These are phyloP conservation scores for Yamadazyma triangularis DNA, from an alignment of 1,139 yeast species.

Conservation along the genomic window DNA sequence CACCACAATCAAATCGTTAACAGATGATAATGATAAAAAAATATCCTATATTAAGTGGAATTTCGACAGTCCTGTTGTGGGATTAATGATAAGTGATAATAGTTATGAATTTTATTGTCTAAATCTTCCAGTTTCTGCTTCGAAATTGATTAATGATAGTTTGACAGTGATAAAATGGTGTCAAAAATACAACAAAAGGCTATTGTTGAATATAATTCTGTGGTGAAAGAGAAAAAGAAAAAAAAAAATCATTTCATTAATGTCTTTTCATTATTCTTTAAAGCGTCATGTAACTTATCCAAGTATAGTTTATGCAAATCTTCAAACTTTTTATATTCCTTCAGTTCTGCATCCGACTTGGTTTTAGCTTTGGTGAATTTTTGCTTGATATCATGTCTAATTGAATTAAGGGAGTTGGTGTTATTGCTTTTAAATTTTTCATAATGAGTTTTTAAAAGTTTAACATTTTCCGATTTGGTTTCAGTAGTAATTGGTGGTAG, in stretches of 20 bases:
- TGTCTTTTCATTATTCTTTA: constrained; percentile 57
- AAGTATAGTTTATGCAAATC: constrained; percentile 60
- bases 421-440: constrained; percentile 61
- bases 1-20: constrained; percentile 15
- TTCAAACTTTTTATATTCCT: constrained; percentile 57
- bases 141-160: constrained; percentile 28
- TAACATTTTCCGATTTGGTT: constrained; percentile 53
- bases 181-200: constrained; percentile 28
- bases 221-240: no score
- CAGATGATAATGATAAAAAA: constrained; percentile 19
- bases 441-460: constrained; percentile 55
- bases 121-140: constrained; percentile 25
- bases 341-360: constrained; percentile 54
- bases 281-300: constrained; percentile 52
- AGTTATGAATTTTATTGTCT: constrained; percentile 38
- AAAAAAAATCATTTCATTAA: constrained; percentile 28
- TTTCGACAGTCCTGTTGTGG: constrained; percentile 20
- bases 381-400: constrained; percentile 61
- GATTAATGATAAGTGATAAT: constrained; percentile 36
- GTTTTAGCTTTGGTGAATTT: constrained; percentile 45
- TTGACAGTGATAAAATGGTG: constrained; percentile 38
- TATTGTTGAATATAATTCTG: constrained; percentile 25
- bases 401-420: constrained; percentile 44
- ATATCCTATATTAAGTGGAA: constrained; percentile 29
- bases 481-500: constrained; percentile 76